Evolutionary conservation across 169 alveolate species (phyloP).

Genomic region (Pseudocohnilembus persalinus): DNA sequence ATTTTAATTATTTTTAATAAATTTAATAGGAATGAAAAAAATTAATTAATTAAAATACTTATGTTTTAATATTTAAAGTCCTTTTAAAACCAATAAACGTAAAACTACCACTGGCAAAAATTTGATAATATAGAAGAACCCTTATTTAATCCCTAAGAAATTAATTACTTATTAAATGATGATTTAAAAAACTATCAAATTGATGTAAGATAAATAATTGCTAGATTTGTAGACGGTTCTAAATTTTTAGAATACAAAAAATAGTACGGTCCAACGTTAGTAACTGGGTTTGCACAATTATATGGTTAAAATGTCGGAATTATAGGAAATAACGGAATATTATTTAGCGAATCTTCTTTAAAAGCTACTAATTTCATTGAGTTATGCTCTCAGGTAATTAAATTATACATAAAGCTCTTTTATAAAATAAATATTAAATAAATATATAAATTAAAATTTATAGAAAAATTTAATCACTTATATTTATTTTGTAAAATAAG

Average conservation of each 20-base stretch:
- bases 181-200: conserved; percentile 56
- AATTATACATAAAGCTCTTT: background rate
- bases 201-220: conserved; percentile 65
- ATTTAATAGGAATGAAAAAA: too few species aligned
- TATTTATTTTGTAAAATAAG: conserved; percentile 15
- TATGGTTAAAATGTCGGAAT: conserved; percentile 84
- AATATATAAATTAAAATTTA: background rate
- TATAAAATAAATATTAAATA: background rate
- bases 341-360: conserved; percentile 82
- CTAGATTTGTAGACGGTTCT: conserved; percentile 81
- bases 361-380: conserved; percentile 89
- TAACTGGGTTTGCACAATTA: conserved; percentile 76
- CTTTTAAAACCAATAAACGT: conserved; percentile 24
- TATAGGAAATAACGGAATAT: conserved; percentile 87
- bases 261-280: conserved; percentile 74
- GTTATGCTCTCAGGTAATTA: conserved; percentile 63
- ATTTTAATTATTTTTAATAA: conserved; percentile 30
- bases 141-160: conserved; percentile 58
- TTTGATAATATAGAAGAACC: conserved; percentile 63
- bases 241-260: conserved; percentile 82
- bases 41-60: too few species aligned
- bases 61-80: too few species aligned
- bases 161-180: conserved; percentile 67
- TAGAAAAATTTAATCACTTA: background rate
- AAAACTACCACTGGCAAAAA: background rate